Percentiles rank a stretch among this genome's conserved stretches.
Evolutionary conservation across 2,329 filamentous ascomycete genomes (phyloP).

Genomic region (Xylaria sp.): DNA sequence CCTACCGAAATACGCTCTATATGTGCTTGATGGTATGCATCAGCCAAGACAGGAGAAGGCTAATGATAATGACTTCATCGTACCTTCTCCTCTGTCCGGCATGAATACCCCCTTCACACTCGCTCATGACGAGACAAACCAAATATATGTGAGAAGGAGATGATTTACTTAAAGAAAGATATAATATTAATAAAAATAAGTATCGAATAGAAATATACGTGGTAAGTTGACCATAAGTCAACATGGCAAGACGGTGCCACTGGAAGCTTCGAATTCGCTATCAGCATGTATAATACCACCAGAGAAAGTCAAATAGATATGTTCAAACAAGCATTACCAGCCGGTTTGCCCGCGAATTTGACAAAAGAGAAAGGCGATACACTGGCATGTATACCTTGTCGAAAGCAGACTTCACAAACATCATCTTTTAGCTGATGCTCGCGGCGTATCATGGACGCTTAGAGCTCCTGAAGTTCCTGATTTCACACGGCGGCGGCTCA

Average conservation of each 20-base stretch:
- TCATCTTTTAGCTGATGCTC: conserved; percentile 70
- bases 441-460: conserved; percentile 76
- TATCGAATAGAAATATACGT: too few species aligned
- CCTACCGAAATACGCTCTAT: too few species aligned
- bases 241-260: conserved; percentile 59
- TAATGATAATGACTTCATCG: conserved; percentile 14
- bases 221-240: conserved; percentile 4
- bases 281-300: conserved; percentile 73
- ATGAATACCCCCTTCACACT: conserved; percentile 13
- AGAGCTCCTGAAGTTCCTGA: conserved; percentile 67
- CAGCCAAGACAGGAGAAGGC: neutral
- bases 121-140: neutral
- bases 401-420: conserved; percentile 1
- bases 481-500: conserved; percentile 72
- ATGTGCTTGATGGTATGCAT: neutral
- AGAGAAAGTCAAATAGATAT: conserved; percentile 67
- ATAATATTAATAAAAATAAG: too few species aligned
- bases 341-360: conserved; percentile 74
- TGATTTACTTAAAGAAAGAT: too few species aligned
- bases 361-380: conserved; percentile 80
- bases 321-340: conserved; percentile 71
- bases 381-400: conserved; percentile 59
- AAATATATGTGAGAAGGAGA: neutral
- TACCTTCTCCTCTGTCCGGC: neutral
- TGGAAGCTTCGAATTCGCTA: conserved; percentile 74